These are phyloP conservation scores for Drosera capensis DNA, from an alignment of 148 eudicot genomes.

Conservation along the genomic window DNA sequence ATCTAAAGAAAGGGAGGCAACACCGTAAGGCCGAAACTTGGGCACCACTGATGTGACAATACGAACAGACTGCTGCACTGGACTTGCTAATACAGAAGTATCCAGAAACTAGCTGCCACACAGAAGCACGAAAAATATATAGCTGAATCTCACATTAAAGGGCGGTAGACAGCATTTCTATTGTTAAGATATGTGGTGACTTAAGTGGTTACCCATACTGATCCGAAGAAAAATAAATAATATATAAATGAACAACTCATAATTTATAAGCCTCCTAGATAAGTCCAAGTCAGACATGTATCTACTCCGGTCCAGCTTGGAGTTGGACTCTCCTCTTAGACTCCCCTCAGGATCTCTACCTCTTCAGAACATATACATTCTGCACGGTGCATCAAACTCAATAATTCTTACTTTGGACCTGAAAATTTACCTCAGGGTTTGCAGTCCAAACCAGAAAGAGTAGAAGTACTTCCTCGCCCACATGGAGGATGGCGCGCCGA, in stretches of 20 bases:
- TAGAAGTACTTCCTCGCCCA: slow-evolving; percentile 37
- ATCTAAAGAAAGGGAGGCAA: background rate
- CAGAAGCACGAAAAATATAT: too few species aligned
- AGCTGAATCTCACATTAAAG: too few species aligned
- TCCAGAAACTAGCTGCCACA: background rate
- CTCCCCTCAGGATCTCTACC: too few species aligned
- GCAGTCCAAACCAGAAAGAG: slow-evolving; percentile 46
- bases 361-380: background rate
- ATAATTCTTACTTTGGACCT: background rate
- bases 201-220: too few species aligned
- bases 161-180: too few species aligned
- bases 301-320: too few species aligned
- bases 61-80: background rate
- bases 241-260: too few species aligned
- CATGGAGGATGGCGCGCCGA: slow-evolving; percentile 19
- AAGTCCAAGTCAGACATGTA: too few species aligned
- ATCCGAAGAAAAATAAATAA: too few species aligned
- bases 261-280: too few species aligned
- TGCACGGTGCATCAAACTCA: background rate
- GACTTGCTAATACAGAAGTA: background rate
- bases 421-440: slow-evolving; percentile 30
- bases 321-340: too few species aligned
- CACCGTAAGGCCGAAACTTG: background rate
- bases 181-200: too few species aligned
- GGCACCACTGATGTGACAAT: background rate